Conservation (phyloP, 495 filamentous ascomycete species). For the Neohortaea acidophila region DNA sequence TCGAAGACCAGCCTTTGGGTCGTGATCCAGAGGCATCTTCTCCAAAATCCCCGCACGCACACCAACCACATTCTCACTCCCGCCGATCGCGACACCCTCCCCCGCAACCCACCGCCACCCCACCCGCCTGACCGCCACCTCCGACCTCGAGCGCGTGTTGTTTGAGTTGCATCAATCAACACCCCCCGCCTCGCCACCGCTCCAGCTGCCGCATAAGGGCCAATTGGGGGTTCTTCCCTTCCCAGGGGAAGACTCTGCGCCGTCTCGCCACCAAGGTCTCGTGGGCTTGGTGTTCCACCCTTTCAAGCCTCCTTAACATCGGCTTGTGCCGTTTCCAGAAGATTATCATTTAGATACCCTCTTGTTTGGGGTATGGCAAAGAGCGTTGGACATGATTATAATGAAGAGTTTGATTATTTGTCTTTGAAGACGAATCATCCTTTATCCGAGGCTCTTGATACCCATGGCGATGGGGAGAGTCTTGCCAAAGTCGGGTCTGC, state of each 20-base stretch:
- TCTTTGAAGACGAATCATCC: constrained; percentile 16
- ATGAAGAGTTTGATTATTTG: constrained; percentile 9
- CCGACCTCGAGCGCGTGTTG: constrained; percentile 34
- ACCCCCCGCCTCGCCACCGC: constrained; percentile 39
- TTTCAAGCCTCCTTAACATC: constrained; percentile 76
- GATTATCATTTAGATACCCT: constrained; percentile 9
- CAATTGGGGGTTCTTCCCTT: constrained; percentile 94
- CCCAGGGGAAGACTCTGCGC: constrained; percentile 81
- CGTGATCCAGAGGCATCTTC: not conserved
- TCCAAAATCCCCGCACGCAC: not conserved
- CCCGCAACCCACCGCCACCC: constrained; percentile 51
- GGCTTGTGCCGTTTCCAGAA: constrained; percentile 15
- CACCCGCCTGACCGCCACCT: constrained; percentile 34
- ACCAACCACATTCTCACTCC: constrained; percentile 52
- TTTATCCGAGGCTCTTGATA: not conserved
- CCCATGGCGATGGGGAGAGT: no score
- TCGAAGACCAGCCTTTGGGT: no score
- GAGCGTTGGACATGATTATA: constrained; percentile 38
- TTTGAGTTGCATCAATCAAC: constrained; percentile 31
- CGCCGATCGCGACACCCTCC: constrained; percentile 46
- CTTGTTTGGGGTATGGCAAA: constrained; percentile 50
- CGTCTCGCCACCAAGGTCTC: constrained; percentile 49
- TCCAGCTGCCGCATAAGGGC: constrained; percentile 98
- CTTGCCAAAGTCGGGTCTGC: no score
- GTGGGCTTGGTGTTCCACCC: constrained; percentile 68